Evolutionary conservation across 768 basidiomycete genomes (phyloP), one percentile per base, ranked within the genome.

Genomic region (Suillus occidentalis): DNA sequence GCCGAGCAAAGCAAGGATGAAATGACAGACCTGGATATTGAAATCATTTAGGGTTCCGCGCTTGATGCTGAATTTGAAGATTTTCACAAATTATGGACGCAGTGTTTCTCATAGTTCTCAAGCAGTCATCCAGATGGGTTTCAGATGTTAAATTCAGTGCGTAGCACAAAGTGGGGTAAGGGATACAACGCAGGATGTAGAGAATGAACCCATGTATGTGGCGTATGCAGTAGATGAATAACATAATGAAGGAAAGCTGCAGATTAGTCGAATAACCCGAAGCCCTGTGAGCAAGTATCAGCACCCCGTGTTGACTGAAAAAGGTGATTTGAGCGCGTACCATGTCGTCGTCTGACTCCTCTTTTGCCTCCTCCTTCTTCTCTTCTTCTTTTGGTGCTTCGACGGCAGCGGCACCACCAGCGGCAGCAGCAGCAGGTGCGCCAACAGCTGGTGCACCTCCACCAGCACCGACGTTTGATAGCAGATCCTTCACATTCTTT

Each of bases 401-500:
- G 37, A 83, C 85, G 62, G 82, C 88, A 56, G 77, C 89, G 64
- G 78, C 88, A 65, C 77, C 88, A 65, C 78, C 87, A 61, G 82
- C 83, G 59, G 84, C 85, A 63, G 82, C 82, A 57, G 80, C 78
- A 22, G 82, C 78, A 60, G 78, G 85, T 66, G 72, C 84, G 60
- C 79, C 84, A 62, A 86, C 87, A 62, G 89, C 91, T 58, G 94
- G 90, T 71, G 89, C 93, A 67, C 89, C 95, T 67, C 94, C 95
- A 67, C 96, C 95, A 63, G 93, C 83, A 68, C 97, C 96, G 68
- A 99, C 95, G 84, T 94, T 97, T 67, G 92, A 91, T 69, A 99
- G 87, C 61, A 99, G 85, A 53, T 96, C 95, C 82, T 94, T 98
- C 73, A 99, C 87, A 82, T 99, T 88, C 86, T 97, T 97, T 74